phyloP scores from a whole-genome alignment of 345 rosid genomes.

The Clarkia xantiana region DNA sequence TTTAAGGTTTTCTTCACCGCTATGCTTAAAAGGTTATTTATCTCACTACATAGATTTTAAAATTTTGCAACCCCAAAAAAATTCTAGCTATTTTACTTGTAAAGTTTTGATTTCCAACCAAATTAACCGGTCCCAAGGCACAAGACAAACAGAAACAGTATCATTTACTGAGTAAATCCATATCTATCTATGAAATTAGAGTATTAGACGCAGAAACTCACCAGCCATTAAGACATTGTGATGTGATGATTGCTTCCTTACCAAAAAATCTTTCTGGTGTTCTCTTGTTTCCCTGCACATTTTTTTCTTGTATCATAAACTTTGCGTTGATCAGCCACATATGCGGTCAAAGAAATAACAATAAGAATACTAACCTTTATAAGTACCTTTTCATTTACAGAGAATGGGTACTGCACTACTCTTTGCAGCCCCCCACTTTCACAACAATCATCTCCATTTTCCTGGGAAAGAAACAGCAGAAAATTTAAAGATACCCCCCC shows the following conservation, averaged over 20 bases:
- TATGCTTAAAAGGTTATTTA: too few relatives aligned
- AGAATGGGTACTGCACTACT: constrained; percentile 83
- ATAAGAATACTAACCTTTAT: constrained; percentile 47
- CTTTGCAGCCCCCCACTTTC: constrained; percentile 45
- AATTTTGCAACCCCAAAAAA: too few relatives aligned
- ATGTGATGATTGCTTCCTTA: constrained; percentile 89
- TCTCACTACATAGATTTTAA: too few relatives aligned
- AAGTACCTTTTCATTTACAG: constrained; percentile 85
- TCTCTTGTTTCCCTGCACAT: constrained; percentile 75
- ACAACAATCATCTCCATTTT: constrained; percentile 51
- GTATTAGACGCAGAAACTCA: constrained; percentile 16
- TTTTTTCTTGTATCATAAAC: constrained; percentile 11
- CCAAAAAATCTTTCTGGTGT: constrained; percentile 96
- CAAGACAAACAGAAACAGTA: background rate
- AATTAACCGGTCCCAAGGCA: too few relatives aligned
- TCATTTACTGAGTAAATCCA: background rate
- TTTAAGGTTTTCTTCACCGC: too few relatives aligned
- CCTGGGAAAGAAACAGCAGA: constrained; percentile 24
- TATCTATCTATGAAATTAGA: background rate
- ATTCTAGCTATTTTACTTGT: too few relatives aligned
- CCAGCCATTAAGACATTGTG: constrained; percentile 99
- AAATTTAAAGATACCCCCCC: too few relatives aligned
- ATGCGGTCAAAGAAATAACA: constrained; percentile 2
- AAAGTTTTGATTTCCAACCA: too few relatives aligned
- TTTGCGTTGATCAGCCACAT: constrained; percentile 1